These are phyloP conservation scores for Diutina neorugosa DNA, from an alignment of 1,139 yeast genomes.

Conservation along the genomic window DNA sequence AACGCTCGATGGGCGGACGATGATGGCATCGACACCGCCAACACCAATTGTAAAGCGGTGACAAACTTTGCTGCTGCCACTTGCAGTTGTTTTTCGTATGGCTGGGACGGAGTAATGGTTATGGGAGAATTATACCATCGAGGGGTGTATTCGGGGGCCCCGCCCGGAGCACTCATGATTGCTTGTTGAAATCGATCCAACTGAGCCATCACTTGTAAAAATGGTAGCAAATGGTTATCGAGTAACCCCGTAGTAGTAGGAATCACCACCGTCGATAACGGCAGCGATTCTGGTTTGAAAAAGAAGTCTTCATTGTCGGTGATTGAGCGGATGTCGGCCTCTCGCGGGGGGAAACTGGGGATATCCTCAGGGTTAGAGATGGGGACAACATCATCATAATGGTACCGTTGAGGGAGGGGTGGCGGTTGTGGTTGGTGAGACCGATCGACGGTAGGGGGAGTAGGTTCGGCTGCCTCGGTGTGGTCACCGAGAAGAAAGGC, in stretches of 20 bases:
- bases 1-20: neutral
- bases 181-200: neutral
- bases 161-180: neutral
- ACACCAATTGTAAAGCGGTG: neutral
- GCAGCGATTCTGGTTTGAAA: neutral
- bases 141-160: neutral
- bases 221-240: neutral
- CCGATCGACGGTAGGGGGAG: neutral
- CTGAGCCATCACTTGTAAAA: neutral
- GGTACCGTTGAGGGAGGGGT: neutral
- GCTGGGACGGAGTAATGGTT: neutral
- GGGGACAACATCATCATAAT: neutral
- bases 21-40: neutral
- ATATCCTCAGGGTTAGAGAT: neutral
- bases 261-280: neutral
- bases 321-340: neutral
- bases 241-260: neutral
- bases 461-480: neutral
- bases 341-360: neutral
- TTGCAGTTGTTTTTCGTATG: neutral
- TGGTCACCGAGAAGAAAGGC: conserved; percentile 36
- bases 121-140: neutral
- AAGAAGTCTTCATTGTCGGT: neutral
- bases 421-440: neutral
- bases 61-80: neutral